These are phyloP conservation scores for Viola pubescens DNA, from an alignment of 441 rosid genomes.

Conservation along the genomic window DNA sequence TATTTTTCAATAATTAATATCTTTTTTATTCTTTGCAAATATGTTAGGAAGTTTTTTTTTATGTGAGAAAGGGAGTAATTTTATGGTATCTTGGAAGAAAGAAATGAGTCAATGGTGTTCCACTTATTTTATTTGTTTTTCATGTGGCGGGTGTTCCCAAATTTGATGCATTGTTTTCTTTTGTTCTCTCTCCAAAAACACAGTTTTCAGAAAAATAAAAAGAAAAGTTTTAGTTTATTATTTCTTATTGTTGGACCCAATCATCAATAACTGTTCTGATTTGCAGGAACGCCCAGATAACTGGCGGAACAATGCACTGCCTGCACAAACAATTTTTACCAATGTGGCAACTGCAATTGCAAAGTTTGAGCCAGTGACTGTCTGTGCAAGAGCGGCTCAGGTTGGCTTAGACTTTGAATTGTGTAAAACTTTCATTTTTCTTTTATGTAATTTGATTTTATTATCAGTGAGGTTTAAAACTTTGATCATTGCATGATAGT, in stretches of 20 bases:
- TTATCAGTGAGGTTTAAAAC: conserved; percentile 5
- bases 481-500: conserved; percentile 33
- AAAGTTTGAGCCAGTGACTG: conserved; percentile 70
- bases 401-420: conserved; percentile 27
- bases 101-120: too few species aligned
- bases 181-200: too few species aligned
- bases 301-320: conserved; percentile 68
- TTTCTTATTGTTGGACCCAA: not conserved
- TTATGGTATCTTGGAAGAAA: too few species aligned
- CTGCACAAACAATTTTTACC: conserved; percentile 50
- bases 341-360: conserved; percentile 72
- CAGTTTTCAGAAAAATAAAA: not conserved
- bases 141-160: too few species aligned
- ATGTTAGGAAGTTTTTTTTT: too few species aligned
- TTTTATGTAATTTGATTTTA: not conserved
- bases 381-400: conserved; percentile 79
- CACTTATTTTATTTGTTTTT: too few species aligned
- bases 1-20: too few species aligned
- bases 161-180: too few species aligned
- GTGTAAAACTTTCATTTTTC: not conserved
- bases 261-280: not conserved
- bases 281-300: conserved; percentile 85
- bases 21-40: too few species aligned
- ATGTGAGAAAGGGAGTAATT: too few species aligned
- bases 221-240: too few species aligned